Base-by-base conservation (phyloP, 2,329 filamentous ascomycete genomes). In the Neoscytalidium dimidiatum region DNA sequence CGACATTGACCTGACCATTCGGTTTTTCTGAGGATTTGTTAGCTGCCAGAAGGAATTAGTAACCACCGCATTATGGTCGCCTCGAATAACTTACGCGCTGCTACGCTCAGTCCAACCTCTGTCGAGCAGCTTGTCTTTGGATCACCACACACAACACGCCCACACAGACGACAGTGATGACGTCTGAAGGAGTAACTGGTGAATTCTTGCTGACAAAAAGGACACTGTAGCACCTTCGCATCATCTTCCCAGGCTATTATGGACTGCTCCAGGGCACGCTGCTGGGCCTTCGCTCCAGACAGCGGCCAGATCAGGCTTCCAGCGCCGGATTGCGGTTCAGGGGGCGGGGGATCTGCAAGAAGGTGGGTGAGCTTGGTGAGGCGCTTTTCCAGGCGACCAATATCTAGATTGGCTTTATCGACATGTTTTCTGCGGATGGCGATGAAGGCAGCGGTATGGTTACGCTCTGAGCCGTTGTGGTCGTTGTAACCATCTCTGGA, bases 231-330 rank as follows among this genome's bases (percentile, higher is more conserved):
- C 5, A 99, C 93, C 33, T 83, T 86, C 0, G 89, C 84, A 76
- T 99, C 95, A 61, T 98, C 94, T 77, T 99, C 92, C 95, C 95
- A 99, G 0, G 90, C 90, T 17, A 99, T 94, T 7, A 99, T 87
- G 0, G 91, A 93, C 74, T 99, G 95, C 75, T 99, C 95, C 4
- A 98, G 81, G 14, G 86, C 75, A 74, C 97, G 95, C 57, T 92
- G 86, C 57, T 90, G 87, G 68, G 90, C 92, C 73, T 88, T 92
- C 68, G 79, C 78, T 23, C 79, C 77, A 1, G 89, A 82, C 0
- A 90, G 81, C 0, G 88, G 85, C 66, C 85, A 86, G 49, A 91
- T 72, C 46, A 90, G 77, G 31, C 79, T 78, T 5, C 79, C 78
- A 52, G 77, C 73, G n/a, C 81, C 82, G 69, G 71, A 78, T 61